Percentiles rank a stretch among this genome's conserved stretches.
Conservation (phyloP, 352 stramenopile genomes). For the Phytophthora tentaculata region DNA sequence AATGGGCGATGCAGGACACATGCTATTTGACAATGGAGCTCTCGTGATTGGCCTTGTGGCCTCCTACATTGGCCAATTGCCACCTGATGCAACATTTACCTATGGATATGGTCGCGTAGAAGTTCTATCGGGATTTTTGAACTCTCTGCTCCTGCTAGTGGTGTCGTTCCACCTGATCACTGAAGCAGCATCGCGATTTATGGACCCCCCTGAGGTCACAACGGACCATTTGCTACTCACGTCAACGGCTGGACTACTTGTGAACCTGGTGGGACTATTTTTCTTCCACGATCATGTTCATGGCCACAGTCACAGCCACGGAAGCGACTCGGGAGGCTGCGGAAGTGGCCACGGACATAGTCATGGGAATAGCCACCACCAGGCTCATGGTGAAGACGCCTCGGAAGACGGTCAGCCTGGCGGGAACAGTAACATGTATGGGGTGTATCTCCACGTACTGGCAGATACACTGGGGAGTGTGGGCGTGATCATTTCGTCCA, state of each 20-base stretch:
- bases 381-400: conserved; percentile 58
- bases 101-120: conserved; percentile 90
- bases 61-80: conserved; percentile 82
- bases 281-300: conserved; percentile 92
- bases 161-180: conserved; percentile 87
- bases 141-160: conserved; percentile 84
- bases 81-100: conserved; percentile 74
- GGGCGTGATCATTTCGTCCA: conserved; percentile 88
- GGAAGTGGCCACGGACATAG: conserved; percentile 61
- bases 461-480: conserved; percentile 90
- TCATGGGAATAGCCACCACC: conserved; percentile 60
- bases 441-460: conserved; percentile 90
- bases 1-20: conserved; percentile 88
- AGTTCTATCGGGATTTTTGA: conserved; percentile 88
- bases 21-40: conserved; percentile 89
- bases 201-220: conserved; percentile 76
- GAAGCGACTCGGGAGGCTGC: conserved; percentile 33
- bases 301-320: conserved; percentile 69
- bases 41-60: conserved; percentile 86
- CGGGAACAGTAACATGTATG: conserved; percentile 91
- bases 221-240: conserved; percentile 89
- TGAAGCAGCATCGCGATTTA: conserved; percentile 76
- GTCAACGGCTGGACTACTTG: conserved; percentile 76
- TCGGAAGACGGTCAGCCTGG: conserved; percentile 24
- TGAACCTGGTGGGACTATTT: conserved; percentile 90